Percentiles rank a stretch among this genome's conserved stretches.
Evolutionary conservation across 129 eudicot genomes (phyloP).

Genomic region (Flaveria sonorensis): DNA sequence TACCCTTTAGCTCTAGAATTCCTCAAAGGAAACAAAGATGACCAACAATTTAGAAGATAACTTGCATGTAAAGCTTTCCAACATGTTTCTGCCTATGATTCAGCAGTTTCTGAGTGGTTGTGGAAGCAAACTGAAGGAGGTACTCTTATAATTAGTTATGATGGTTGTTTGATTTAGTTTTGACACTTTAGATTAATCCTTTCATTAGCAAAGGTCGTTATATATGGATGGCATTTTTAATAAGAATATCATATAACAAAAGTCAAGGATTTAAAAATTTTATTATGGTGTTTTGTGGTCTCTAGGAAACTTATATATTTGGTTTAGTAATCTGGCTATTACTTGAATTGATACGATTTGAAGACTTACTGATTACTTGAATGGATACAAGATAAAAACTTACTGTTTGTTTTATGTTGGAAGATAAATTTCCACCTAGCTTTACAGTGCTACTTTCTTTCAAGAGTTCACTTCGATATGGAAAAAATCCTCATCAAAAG

Average conservation of each 20-base stretch:
- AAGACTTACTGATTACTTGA: background rate
- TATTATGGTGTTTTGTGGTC: too few species aligned
- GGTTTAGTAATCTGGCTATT: background rate
- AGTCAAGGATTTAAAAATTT: too few species aligned
- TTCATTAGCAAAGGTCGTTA: too few species aligned
- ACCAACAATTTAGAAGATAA: constrained; percentile 64
- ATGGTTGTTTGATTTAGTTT: too few species aligned
- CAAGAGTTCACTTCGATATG: constrained; percentile 84
- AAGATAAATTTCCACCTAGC: constrained; percentile 76
- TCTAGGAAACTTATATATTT: background rate
- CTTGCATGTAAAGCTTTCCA: constrained; percentile 94
- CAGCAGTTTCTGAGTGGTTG: constrained; percentile 96
- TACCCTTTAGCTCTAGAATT: constrained; percentile 64
- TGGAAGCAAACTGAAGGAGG: constrained; percentile 90
- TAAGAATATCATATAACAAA: too few species aligned
- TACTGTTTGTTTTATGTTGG: constrained; percentile 25
- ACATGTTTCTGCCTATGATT: constrained; percentile 89
- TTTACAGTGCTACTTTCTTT: constrained; percentile 68
- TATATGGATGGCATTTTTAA: too few species aligned
- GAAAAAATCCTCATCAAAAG: constrained; percentile 96
- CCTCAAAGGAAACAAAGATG: constrained; percentile 56
- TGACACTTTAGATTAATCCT: too few species aligned
- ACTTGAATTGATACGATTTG: background rate
- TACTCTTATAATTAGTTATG: constrained; percentile 3
- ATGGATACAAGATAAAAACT: background rate